Conservation (phyloP, 176 grass and related monocot species). For the Tillandsia leiboldiana region DNA sequence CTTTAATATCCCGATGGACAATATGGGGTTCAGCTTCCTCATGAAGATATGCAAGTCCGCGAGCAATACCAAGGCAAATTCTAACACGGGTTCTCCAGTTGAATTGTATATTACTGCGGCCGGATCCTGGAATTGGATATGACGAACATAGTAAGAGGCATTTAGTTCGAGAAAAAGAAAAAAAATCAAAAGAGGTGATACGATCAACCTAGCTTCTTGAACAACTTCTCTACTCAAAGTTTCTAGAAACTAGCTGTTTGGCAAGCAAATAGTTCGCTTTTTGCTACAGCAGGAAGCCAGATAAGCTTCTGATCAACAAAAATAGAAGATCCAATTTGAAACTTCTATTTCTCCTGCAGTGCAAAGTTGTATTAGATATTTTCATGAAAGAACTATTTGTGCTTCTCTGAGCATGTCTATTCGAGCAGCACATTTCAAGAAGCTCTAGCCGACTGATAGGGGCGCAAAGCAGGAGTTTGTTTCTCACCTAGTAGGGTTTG, state of each 20-base stretch:
- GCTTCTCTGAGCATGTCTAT: too few species aligned
- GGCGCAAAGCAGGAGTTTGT: neutral
- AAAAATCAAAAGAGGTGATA: too few species aligned
- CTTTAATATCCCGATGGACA: slow-evolving; percentile 93
- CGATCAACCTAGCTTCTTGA: too few species aligned
- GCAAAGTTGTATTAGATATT: too few species aligned
- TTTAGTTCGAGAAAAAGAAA: too few species aligned
- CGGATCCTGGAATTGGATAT: slow-evolving; percentile 39
- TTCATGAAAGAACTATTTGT: too few species aligned
- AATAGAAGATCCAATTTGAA: too few species aligned
- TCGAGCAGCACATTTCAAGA: too few species aligned
- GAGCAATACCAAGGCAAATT: slow-evolving; percentile 62
- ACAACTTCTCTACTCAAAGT: too few species aligned
- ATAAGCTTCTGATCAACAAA: neutral
- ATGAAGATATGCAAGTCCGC: slow-evolving; percentile 77
- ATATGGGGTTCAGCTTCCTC: slow-evolving; percentile 60
- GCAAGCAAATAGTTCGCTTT: too few species aligned
- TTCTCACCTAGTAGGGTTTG: slow-evolving; percentile 67
- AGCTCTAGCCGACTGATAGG: neutral
- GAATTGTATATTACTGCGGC: slow-evolving; percentile 47
- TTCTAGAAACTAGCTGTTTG: too few species aligned
- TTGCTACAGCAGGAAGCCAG: neutral
- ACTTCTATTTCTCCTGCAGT: too few species aligned
- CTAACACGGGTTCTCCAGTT: slow-evolving; percentile 60
- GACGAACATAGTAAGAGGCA: neutral